phyloP scores from a whole-genome alignment of 768 basidiomycete species.

The Dendrothele bispora region DNA sequence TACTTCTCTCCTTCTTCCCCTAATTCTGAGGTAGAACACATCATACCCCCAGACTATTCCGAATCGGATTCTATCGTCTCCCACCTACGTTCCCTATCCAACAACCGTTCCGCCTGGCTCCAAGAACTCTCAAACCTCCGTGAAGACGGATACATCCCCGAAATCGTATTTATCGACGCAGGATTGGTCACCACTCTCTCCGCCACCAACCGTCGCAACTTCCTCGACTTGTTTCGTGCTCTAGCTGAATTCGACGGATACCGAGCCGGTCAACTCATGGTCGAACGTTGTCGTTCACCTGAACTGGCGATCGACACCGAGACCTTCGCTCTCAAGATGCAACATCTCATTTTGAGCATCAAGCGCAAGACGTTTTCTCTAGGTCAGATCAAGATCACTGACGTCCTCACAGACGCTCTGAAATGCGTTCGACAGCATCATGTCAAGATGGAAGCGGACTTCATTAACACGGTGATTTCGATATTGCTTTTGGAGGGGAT shows the following conservation, averaged over 20 bases:
- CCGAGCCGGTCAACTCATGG: constrained; percentile 92
- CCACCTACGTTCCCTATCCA: constrained; percentile 58
- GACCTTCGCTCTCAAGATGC: constrained; percentile 97
- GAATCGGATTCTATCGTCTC: constrained; percentile 68
- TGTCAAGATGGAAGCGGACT: constrained; percentile 98
- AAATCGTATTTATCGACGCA: constrained; percentile 95
- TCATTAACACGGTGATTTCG: constrained; percentile 96
- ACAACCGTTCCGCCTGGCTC: constrained; percentile 68
- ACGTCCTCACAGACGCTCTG: constrained; percentile 88
- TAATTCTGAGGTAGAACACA: constrained; percentile 17
- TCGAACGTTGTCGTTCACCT: constrained; percentile 90
- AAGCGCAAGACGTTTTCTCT: constrained; percentile 97
- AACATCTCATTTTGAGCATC: constrained; percentile 89
- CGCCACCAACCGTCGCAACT: constrained; percentile 82
- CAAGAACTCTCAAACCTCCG: constrained; percentile 62
- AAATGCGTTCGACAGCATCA: constrained; percentile 86
- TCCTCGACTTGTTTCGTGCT: constrained; percentile 94
- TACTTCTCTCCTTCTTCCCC: constrained; percentile 19
- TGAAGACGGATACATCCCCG: constrained; percentile 80
- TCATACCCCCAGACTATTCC: constrained; percentile 38
- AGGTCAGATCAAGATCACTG: constrained; percentile 94
- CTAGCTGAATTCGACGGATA: constrained; percentile 98
- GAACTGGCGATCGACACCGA: constrained; percentile 89
- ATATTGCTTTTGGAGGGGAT: constrained; percentile 95
- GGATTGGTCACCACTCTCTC: constrained; percentile 91